A percentile compares a stretch with the other conserved stretches of the same genome.
These are phyloP conservation scores for Didymella segeticola DNA, from an alignment of 2,329 filamentous ascomycete species.

Conservation along the genomic window DNA sequence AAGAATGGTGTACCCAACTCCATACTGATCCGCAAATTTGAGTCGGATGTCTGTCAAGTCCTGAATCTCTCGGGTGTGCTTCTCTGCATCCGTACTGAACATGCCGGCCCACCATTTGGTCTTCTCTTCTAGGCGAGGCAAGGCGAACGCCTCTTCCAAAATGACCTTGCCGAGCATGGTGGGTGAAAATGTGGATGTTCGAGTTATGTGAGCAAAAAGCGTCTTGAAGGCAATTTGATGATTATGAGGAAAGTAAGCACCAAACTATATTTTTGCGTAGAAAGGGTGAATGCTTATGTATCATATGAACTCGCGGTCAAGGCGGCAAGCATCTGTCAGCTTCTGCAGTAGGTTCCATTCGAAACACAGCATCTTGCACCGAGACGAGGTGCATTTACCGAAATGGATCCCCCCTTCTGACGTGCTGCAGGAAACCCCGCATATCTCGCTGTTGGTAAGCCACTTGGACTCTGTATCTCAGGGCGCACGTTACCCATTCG, in stretches of 20 bases:
- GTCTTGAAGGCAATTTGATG: no score
- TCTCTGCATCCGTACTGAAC: conserved; percentile 65
- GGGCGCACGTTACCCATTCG: neutral
- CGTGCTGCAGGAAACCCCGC: neutral
- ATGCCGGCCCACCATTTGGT: conserved; percentile 67
- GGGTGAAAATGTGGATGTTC: neutral
- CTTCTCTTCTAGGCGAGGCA: conserved; percentile 65
- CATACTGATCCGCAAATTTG: conserved; percentile 54
- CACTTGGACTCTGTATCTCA: no score
- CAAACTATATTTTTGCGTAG: neutral
- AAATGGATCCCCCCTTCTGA: neutral
- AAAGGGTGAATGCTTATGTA: neutral
- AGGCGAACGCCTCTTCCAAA: conserved; percentile 67
- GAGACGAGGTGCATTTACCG: conserved; percentile 1
- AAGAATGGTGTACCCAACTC: conserved; percentile 57
- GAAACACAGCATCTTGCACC: neutral
- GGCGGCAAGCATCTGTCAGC: neutral
- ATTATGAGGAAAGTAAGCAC: no score
- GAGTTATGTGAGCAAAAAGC: no score
- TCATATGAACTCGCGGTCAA: neutral
- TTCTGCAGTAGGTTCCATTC: neutral
- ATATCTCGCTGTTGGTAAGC: neutral
- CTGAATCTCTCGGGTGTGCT: conserved; percentile 64
- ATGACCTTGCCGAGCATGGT: conserved; percentile 66
- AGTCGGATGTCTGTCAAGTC: conserved; percentile 54